phyloP scores from a whole-genome alignment of 495 filamentous ascomycete genomes.

The Parathielavia hyrcaniae region DNA sequence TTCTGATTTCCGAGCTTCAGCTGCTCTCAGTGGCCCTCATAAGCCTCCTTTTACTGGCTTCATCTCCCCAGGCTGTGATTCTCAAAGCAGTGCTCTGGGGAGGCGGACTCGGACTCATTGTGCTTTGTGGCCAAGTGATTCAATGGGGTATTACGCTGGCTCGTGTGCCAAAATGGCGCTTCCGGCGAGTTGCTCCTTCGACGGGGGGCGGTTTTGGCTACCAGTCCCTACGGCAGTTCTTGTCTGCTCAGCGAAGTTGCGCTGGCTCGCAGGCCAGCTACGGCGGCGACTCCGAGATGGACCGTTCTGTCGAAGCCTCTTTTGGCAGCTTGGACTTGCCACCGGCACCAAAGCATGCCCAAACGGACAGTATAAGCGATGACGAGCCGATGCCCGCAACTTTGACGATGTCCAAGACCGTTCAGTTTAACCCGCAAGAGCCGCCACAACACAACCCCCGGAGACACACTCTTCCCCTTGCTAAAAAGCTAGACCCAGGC shows the following conservation, averaged over 20 bases:
- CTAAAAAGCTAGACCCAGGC: constrained; percentile 24
- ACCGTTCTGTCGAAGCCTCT: constrained; percentile 22
- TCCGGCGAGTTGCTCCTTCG: constrained; percentile 47
- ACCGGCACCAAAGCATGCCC: not conserved
- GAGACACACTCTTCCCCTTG: constrained; percentile 50
- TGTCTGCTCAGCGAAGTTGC: constrained; percentile 30
- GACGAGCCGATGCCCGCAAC: constrained; percentile 7
- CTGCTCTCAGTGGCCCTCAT: constrained; percentile 76
- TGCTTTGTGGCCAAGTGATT: constrained; percentile 68
- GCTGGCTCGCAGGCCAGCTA: constrained; percentile 20
- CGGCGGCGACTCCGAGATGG: constrained; percentile 19
- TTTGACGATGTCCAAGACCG: constrained; percentile 4
- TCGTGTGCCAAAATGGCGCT: constrained; percentile 85
- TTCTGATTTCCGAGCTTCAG: constrained; percentile 80
- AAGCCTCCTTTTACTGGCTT: constrained; percentile 70
- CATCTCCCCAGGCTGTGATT: constrained; percentile 78
- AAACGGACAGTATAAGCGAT: constrained; percentile 16
- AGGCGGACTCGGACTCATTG: constrained; percentile 70
- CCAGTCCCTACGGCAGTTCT: constrained; percentile 26
- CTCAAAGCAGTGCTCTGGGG: constrained; percentile 80
- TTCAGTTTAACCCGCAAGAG: constrained; percentile 20
- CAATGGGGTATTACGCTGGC: constrained; percentile 80
- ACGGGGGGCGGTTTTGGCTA: constrained; percentile 24
- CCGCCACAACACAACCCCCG: constrained; percentile 27
- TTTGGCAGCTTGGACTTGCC: not conserved